phyloP scores from a whole-genome alignment of 129 eudicot species.

The Ambrosia trifida region DNA sequence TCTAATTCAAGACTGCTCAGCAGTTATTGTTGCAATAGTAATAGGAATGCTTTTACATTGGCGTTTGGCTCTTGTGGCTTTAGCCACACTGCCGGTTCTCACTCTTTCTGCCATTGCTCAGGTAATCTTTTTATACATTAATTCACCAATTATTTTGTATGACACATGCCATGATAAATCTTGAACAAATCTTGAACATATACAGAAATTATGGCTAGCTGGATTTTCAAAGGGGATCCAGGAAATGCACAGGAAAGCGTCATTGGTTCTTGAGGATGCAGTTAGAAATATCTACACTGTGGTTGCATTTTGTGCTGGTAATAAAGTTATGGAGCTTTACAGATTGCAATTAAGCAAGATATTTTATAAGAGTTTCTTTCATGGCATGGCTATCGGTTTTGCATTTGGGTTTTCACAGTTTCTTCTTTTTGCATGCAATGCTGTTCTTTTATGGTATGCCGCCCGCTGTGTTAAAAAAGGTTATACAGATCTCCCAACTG shows the following conservation, averaged over 20 bases:
- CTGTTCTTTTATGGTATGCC: conserved; percentile 91
- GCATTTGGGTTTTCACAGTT: conserved; percentile 92
- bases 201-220: conserved; percentile 96
- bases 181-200: not conserved
- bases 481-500: conserved; percentile 62
- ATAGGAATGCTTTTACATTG: conserved; percentile 88
- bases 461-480: conserved; percentile 61
- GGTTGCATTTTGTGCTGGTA: conserved; percentile 93
- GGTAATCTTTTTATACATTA: conserved; percentile 36
- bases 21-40: conserved; percentile 73
- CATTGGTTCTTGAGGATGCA: conserved; percentile 92
- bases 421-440: conserved; percentile 94
- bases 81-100: conserved; percentile 81
- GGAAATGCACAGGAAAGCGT: conserved; percentile 98
- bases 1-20: conserved; percentile 85
- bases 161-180: not conserved
- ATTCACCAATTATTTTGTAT: too few species aligned
- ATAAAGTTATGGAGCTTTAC: conserved; percentile 96
- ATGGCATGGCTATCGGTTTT: conserved; percentile 89
- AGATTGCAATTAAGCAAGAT: conserved; percentile 63
- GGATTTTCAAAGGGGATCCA: conserved; percentile 97
- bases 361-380: conserved; percentile 80
- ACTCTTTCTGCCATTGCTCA: conserved; percentile 95
- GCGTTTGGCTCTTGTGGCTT: conserved; percentile 92
- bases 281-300: conserved; percentile 93